A percentile compares a stretch with the other conserved stretches of the same genome.
phyloP scores from a whole-genome alignment of 805 yeast genomes.

The Wickerhamiella vanderwaltii region DNA sequence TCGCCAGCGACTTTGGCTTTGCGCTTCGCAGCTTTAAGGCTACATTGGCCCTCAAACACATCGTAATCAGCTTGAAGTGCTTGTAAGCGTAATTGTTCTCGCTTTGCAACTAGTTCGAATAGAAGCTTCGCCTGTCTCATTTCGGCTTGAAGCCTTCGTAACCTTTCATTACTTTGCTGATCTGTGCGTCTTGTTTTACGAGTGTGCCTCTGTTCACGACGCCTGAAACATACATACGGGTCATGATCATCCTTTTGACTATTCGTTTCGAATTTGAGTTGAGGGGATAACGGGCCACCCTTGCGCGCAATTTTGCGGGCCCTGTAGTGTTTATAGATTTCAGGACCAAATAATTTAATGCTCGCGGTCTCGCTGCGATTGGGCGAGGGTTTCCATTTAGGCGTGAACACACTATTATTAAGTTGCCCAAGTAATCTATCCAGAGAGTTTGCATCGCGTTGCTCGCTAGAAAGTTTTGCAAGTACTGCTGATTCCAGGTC shows the following conservation, averaged over 20 bases:
- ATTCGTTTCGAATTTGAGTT: constrained; percentile 73
- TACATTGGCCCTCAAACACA: constrained; percentile 60
- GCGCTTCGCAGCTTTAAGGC: constrained; percentile 63
- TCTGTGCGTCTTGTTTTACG: constrained; percentile 95
- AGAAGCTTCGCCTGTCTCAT: constrained; percentile 63
- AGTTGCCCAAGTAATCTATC: constrained; percentile 24
- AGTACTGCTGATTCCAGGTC: constrained; percentile 47
- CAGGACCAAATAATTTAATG: constrained; percentile 42
- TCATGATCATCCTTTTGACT: constrained; percentile 66
- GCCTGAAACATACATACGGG: constrained; percentile 90
- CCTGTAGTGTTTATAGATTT: constrained; percentile 74
- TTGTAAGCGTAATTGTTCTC: constrained; percentile 57
- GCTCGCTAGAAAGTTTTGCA: constrained; percentile 32
- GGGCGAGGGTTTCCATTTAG: constrained; percentile 16
- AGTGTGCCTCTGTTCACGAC: constrained; percentile 89
- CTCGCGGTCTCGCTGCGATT: constrained; percentile 20
- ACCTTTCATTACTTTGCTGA: constrained; percentile 73
- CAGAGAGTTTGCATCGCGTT: constrained; percentile 40
- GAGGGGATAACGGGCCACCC: constrained; percentile 64
- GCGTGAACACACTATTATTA: constrained; percentile 19
- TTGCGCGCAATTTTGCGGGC: constrained; percentile 51
- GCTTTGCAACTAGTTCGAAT: constrained; percentile 54
- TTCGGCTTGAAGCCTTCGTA: constrained; percentile 61
- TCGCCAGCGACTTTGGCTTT: constrained; percentile 66
- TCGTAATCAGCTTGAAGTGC: constrained; percentile 49